Evolutionary conservation across 148 eudicot genomes (phyloP).

Genomic region (Vaccinium macrocarpon): DNA sequence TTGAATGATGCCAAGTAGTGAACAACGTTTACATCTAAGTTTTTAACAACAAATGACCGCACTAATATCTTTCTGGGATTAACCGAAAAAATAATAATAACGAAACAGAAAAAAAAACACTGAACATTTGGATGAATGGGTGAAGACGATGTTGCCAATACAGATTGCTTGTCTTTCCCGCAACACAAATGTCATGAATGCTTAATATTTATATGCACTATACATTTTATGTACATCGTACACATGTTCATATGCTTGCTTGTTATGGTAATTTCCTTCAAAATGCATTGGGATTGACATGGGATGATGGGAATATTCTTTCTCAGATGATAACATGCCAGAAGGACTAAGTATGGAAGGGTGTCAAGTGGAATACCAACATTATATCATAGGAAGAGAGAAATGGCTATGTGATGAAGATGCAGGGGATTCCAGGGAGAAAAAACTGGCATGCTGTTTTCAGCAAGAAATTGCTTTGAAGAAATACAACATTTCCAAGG

Average conservation of each 20-base stretch:
- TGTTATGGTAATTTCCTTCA: background rate
- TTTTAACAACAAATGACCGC: background rate
- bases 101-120: background rate
- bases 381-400: background rate
- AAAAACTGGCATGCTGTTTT: background rate
- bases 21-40: background rate
- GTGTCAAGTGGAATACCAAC: background rate
- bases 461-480: background rate
- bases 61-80: background rate
- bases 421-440: background rate
- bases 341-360: background rate
- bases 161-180: background rate
- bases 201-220: background rate
- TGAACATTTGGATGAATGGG: background rate
- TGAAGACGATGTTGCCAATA: background rate
- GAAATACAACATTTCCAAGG: background rate
- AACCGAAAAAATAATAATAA: background rate
- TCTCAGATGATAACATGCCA: background rate
- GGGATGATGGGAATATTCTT: background rate
- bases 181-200: too few relatives aligned
- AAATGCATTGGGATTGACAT: background rate
- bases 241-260: background rate
- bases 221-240: background rate
- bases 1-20: constrained; percentile 19
- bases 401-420: background rate